Evolutionary conservation across 176 grass and related monocot genomes (phyloP).

Genomic region (Triticum turgidum): DNA sequence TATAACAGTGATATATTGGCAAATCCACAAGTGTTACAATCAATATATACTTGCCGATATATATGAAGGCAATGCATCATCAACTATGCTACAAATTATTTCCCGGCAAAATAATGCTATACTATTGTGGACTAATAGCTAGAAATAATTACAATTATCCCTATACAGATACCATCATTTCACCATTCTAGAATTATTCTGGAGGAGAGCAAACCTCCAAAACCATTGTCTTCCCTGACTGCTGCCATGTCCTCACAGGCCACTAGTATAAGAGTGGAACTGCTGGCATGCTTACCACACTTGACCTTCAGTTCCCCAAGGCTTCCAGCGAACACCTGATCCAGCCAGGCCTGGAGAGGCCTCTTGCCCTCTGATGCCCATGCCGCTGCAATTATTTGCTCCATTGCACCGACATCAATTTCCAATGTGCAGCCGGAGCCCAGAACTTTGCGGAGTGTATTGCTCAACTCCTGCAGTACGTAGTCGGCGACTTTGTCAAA

Average conservation of each 20-base stretch:
- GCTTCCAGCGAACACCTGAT: slow-evolving; percentile 57
- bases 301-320: slow-evolving; percentile 61
- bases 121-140: slow-evolving; percentile 38
- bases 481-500: slow-evolving; percentile 58
- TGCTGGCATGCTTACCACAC: slow-evolving; percentile 37
- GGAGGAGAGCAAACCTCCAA: slow-evolving; percentile 57
- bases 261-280: slow-evolving; percentile 50
- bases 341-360: slow-evolving; percentile 52
- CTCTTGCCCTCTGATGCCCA: slow-evolving; percentile 53
- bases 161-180: slow-evolving; percentile 39
- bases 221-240: slow-evolving; percentile 31
- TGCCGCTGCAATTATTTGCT: slow-evolving; percentile 63
- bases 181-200: slow-evolving; percentile 63
- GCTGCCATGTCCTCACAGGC: slow-evolving; percentile 42
- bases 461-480: slow-evolving; percentile 58
- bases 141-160: slow-evolving; percentile 71
- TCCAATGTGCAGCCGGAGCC: slow-evolving; percentile 56
- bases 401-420: slow-evolving; percentile 63
- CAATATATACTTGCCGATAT: slow-evolving; percentile 12
- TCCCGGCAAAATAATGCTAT: slow-evolving; percentile 27
- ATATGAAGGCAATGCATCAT: slow-evolving; percentile 8
- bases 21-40: slow-evolving; percentile 22
- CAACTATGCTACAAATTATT: slow-evolving; percentile 19
- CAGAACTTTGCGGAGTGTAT: slow-evolving; percentile 22
- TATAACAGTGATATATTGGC: slow-evolving; percentile 19